Conservation (phyloP, 169 alveolate genomes). For the Miamiensis avidus region DNA sequence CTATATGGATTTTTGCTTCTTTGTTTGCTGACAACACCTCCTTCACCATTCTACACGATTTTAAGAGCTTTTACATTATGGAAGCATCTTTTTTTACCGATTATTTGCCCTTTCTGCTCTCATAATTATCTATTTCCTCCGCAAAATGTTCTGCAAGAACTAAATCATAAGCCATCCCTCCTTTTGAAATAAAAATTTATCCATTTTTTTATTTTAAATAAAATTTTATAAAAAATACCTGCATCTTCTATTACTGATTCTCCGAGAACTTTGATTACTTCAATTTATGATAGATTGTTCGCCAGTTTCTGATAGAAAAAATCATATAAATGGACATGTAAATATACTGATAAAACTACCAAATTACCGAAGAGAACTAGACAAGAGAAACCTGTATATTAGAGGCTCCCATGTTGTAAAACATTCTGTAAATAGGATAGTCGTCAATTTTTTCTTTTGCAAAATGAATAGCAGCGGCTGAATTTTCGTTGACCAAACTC, state of each 20-base stretch:
- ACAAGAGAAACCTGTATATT: conserved; percentile 65
- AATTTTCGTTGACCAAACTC: conserved; percentile 55
- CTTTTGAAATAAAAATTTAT: too few relatives aligned
- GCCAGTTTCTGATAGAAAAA: too few relatives aligned
- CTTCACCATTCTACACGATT: conserved; percentile 63
- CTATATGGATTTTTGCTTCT: conserved; percentile 51
- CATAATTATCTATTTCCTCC: conserved; percentile 58
- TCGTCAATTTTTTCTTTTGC: conserved; percentile 52
- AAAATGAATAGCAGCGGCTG: conserved; percentile 67
- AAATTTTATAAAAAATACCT: too few relatives aligned
- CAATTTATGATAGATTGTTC: too few relatives aligned
- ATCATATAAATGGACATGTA: conserved; percentile 33
- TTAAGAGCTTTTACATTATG: conserved; percentile 58
- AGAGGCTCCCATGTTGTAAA: conserved; percentile 74
- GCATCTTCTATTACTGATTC: conserved; percentile 56
- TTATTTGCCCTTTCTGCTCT: conserved; percentile 65
- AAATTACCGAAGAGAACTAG: conserved; percentile 48
- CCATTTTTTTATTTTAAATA: too few relatives aligned
- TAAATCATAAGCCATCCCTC: conserved; percentile 67
- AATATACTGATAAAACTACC: conserved; percentile 42
- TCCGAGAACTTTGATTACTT: conserved; percentile 46
- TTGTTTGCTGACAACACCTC: conserved; percentile 80
- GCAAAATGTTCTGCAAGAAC: conserved; percentile 56
- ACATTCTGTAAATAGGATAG: conserved; percentile 43
- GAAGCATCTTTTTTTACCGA: conserved; percentile 50